Evolutionary conservation across 192 early-diverging fungal genomes (phyloP), one percentile per base, ranked within the genome.

Genomic region (Irineochytrium annulatum): DNA sequence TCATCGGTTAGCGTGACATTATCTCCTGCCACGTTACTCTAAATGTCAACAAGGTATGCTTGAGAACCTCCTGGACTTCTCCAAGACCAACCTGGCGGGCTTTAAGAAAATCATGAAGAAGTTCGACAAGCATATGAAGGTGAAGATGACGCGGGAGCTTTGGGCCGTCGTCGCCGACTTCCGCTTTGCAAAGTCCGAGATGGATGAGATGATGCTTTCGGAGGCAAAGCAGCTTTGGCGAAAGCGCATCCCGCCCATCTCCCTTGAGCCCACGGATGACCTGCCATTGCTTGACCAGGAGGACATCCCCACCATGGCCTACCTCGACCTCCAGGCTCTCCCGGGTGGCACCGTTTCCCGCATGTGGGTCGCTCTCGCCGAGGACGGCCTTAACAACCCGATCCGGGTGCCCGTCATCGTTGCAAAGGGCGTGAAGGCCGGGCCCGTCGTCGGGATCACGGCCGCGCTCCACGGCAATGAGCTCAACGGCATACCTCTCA

Each of bases 401-500:
- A 78, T 84, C 26, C 73, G 73, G 8, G 81, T 84, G 2, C 82
- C 82, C 2, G 80, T 82, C 31, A 82, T 86, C 43, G 69, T 86
- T 1, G 84, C 84, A 16, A 76, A 77, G 55, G 84, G 84, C 17
- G 61, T 74, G 3, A 61, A 70, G 19, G 69, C 65, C 26, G 84
- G 84, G 0, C 81, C 81, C 6, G 72, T 86, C 11, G 81, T 86
- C 20, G 84, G 81, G 39, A 43, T 58, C 39, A 43, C 57, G 11
- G 57, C 31, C n/a, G 57, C 54, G 34, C 45, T 58, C 8, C 88
- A 89, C 56, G 88, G 88, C 45, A 87, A 89, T 52, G 88, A 89
- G 61, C 64, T 89, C 53, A 89, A 89, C 45, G 88, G 88, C n/a
- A 83, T 89, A 29, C 88, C 88, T n/a, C 71, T 83, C 49, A 89